Evolutionary conservation across 257 asterid genomes (phyloP), one percentile per base, ranked within the genome.

Genomic region (Craterostigma plantagineum): DNA sequence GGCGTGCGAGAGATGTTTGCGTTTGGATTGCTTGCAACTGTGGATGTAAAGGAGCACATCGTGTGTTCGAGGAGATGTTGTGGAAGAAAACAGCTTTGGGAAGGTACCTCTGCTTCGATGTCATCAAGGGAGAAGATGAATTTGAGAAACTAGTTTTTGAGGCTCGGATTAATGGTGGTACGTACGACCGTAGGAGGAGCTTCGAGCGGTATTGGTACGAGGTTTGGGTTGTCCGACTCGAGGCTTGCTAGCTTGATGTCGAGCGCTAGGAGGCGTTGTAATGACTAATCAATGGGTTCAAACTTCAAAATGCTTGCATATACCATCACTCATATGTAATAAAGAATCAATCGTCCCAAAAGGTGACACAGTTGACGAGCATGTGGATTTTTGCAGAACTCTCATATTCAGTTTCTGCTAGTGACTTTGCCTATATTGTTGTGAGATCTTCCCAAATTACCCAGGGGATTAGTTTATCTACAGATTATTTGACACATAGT

Each of bases 41-140:
- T 70, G 0, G 77, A 77, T 47, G 58, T 87, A 13, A 52, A 65
- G 38, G 65, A 46, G 38, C 52, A 79, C 45, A 92, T 10, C 10
- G 59, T 0, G 74, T 82, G 4, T 87, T 65, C 7, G 83, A 82
- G 60, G 93, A 70, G 57, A 82, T 83, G 81, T n/a, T n/a, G n/a
- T n/a, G n/a, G n/a, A 80, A 67, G 48, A 68, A 59, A 69, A 40
- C 43, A 0, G 69, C 68, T 0, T 41, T 34, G 3, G 83, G 77
- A 36, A 70, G 98, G 63, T 87, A 76, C 58, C 57, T 87, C 79
- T n/a, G 83, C 67, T 82, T 66, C 36, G 93, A 87, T 46, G 65
- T 71, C 14, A 35, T 87, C 7, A 66, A 42, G 7, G 46, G 65
- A 34, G 70, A 37, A 7, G 81, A 79, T 8, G 83, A 73, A 54